Evolutionary conservation across 495 filamentous ascomycete genomes (phyloP).

Genomic region (Hyaloscypha bicolor): DNA sequence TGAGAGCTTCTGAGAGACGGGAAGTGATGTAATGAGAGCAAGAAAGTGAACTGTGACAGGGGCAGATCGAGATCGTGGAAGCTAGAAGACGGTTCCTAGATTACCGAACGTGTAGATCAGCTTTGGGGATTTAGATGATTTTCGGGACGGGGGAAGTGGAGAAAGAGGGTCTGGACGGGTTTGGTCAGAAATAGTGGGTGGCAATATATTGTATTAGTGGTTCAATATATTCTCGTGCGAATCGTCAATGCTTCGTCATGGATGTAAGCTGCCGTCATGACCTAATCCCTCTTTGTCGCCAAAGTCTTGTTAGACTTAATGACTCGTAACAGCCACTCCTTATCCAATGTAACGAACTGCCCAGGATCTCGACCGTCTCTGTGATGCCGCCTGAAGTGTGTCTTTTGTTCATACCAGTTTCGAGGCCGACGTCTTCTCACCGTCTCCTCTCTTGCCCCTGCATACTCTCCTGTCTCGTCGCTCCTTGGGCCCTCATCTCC

Average conservation of each 20-base stretch:
- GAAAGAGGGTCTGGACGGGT: background rate
- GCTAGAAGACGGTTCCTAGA: background rate
- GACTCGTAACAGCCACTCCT: no score
- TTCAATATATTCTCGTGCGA: no score
- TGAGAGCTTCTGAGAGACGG: background rate
- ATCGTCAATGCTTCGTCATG: no score
- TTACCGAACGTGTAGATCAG: background rate
- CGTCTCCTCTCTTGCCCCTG: conserved; percentile 28
- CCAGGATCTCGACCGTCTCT: no score
- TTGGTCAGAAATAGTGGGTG: background rate
- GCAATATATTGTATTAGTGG: no score
- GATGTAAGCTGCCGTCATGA: no score
- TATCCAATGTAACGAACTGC: no score
- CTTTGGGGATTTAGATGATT: background rate
- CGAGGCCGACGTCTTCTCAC: conserved; percentile 1
- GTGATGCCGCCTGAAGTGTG: background rate
- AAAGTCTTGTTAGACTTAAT: no score
- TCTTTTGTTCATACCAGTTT: background rate
- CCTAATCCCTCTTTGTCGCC: no score
- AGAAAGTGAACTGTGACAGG: background rate
- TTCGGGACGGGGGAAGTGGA: background rate
- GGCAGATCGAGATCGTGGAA: background rate
- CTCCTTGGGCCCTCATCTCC: conserved; percentile 40
- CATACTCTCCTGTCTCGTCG: conserved; percentile 31
- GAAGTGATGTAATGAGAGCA: background rate